phyloP scores from a whole-genome alignment of 176 grass and related monocot genomes.

The Elymus sibiricus region DNA sequence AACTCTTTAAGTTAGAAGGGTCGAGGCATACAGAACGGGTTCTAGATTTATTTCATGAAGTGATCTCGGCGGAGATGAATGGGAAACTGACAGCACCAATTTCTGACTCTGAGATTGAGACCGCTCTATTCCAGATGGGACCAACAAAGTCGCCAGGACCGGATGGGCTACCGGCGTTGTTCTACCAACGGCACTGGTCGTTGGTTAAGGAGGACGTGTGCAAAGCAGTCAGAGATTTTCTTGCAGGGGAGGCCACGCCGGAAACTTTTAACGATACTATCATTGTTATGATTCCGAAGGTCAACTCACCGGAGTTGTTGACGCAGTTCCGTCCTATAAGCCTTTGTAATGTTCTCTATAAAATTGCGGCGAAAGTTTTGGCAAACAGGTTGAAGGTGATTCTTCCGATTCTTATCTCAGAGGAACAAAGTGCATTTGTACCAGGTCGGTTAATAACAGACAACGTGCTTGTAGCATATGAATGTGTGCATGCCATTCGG shows the following conservation, averaged over 20 bases:
- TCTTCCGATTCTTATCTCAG: background rate
- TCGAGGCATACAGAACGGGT: rapidly evolving
- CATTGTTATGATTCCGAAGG: background rate
- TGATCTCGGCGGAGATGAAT: background rate
- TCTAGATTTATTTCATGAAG: rapidly evolving
- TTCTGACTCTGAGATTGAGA: background rate
- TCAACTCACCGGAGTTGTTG: no score
- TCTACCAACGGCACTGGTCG: background rate
- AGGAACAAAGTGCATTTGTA: background rate
- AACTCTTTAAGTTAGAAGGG: background rate
- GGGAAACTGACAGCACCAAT: rapidly evolving
- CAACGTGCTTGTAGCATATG: no score
- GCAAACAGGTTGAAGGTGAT: background rate
- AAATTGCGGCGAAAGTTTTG: background rate
- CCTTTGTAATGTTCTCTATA: no score
- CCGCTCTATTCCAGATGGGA: background rate
- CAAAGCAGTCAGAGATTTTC: background rate
- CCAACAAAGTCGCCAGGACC: background rate
- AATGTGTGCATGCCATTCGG: no score
- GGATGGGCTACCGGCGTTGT: background rate
- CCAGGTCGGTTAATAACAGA: no score
- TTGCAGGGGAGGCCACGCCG: background rate
- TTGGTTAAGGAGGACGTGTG: background rate
- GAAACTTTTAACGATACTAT: background rate
- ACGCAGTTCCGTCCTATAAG: no score